Base-by-base conservation (phyloP, 2,329 filamentous ascomycete genomes). In the Colletotrichum ledebouriae region DNA sequence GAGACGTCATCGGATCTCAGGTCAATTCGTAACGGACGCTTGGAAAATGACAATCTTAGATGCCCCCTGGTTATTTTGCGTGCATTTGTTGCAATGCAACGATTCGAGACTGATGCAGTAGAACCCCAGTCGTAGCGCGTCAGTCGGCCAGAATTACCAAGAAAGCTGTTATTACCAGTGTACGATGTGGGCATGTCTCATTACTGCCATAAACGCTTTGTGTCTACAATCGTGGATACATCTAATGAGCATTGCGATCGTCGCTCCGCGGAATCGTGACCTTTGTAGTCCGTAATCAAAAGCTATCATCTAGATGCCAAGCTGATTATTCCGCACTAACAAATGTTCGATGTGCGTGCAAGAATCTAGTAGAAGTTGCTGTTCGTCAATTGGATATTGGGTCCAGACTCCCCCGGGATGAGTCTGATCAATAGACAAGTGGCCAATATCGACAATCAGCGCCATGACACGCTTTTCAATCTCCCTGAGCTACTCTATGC, bases 1-100 rank as follows among this genome's bases (percentile, higher is more conserved):
- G 13, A 5, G 47, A 50, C 33, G 3, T 50, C 47, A 50, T 50
- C 47, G 22, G 47, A 50, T 50, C 47, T 50, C 25, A 50, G 47
- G 33, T 29, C 47, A 50, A 29, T 22, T 50, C 13, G 12, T 4
- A 29, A 10, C 47, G 2, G 47, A 50, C 20, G n/a, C 22, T 33
- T 50, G 47, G 47, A 50, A 50, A 50, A n/a, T 25, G 3, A 15
- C 22, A 50, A 29, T 29, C 25, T 6, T 5, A 29, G 25, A 25
- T 25, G 20, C 33, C 22, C 47, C 47, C 22, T 50, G 47, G 15
- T 15, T 50, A 17, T 33, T 50, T 22, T 33, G 47, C 47, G n/a
- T 29, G 47, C 20, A 50, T 33, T 5, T 50, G 12, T 25, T 10
- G 22, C n/a, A 50, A 25, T n/a, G 22, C 22, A 50, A 25, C 29